These are phyloP conservation scores for Laguncularia racemosa DNA, from an alignment of 345 rosid genomes.

Conservation along the genomic window DNA sequence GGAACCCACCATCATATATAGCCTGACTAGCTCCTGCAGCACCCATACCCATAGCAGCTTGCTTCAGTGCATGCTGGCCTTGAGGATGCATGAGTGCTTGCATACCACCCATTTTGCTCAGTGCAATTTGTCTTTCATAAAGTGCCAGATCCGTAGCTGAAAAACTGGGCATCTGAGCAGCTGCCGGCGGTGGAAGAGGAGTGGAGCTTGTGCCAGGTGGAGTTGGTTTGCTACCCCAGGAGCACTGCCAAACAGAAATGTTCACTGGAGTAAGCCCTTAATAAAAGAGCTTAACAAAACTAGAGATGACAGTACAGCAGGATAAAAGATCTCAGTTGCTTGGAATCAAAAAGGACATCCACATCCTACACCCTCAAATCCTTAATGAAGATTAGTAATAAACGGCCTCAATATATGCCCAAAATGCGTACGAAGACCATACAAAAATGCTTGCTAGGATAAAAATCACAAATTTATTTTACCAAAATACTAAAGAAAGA, in stretches of 20 bases:
- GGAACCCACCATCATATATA: constrained; percentile 78
- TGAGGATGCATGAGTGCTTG: constrained; percentile 73
- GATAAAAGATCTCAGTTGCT: neutral
- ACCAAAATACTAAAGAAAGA: too few species aligned
- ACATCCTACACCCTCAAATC: too few species aligned
- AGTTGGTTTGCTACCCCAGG: constrained; percentile 95
- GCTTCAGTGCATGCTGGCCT: constrained; percentile 66
- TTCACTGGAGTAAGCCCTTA: neutral
- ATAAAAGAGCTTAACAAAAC: neutral
- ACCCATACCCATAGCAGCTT: constrained; percentile 65
- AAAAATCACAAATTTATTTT: too few species aligned
- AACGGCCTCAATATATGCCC: too few species aligned
- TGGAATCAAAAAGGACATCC: too few species aligned
- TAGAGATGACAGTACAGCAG: neutral
- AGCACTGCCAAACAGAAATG: constrained; percentile 44
- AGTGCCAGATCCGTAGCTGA: constrained; percentile 50
- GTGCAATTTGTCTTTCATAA: constrained; percentile 55
- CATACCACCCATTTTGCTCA: constrained; percentile 58
- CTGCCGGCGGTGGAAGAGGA: constrained; percentile 79
- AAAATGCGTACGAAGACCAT: too few species aligned
- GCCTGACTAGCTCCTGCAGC: constrained; percentile 65
- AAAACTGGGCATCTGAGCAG: constrained; percentile 41
- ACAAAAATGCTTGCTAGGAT: too few species aligned
- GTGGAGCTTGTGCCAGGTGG: constrained; percentile 72
- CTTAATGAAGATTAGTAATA: too few species aligned